Evolutionary conservation across 2,329 filamentous ascomycete species (phyloP).

Genomic region (Orbilia brochopaga): DNA sequence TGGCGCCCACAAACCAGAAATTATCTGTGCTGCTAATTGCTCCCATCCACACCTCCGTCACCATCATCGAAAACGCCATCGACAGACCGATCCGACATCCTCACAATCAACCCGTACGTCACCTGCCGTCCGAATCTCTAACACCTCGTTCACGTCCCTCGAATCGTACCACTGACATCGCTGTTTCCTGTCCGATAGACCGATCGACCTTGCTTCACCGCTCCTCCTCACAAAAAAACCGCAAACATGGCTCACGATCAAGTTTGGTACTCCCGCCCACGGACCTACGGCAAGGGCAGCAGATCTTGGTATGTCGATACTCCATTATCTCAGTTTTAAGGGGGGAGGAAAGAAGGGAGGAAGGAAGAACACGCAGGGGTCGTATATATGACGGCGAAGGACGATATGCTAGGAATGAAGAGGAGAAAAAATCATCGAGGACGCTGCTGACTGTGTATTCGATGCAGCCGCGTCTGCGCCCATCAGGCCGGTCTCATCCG

Average conservation of each 20-base stretch:
- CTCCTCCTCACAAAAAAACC: constrained; percentile 65
- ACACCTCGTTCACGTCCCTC: no score
- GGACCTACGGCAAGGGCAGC: constrained; percentile 95
- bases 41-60: constrained; percentile 21
- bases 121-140: no score
- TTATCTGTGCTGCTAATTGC: constrained; percentile 33
- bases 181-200: constrained; percentile 18
- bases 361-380: constrained; percentile 39
- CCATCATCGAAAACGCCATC: constrained; percentile 34
- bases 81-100: constrained; percentile 22
- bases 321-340: constrained; percentile 25
- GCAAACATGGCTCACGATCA: constrained; percentile 86
- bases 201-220: constrained; percentile 45
- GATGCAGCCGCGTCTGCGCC: constrained; percentile 76
- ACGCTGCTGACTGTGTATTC: constrained; percentile 53
- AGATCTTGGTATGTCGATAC: constrained; percentile 78
- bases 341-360: constrained; percentile 27
- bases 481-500: constrained; percentile 99
- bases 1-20: constrained; percentile 51
- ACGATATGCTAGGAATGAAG: constrained; percentile 6
- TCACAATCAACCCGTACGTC: constrained; percentile 41
- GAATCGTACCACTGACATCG: not conserved
- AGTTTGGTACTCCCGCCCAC: constrained; percentile 98
- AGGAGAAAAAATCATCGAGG: constrained; percentile 11
- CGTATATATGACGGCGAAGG: constrained; percentile 54